Base-by-base conservation (phyloP, 495 filamentous ascomycete species). In the Schizothecium vesticola region DNA sequence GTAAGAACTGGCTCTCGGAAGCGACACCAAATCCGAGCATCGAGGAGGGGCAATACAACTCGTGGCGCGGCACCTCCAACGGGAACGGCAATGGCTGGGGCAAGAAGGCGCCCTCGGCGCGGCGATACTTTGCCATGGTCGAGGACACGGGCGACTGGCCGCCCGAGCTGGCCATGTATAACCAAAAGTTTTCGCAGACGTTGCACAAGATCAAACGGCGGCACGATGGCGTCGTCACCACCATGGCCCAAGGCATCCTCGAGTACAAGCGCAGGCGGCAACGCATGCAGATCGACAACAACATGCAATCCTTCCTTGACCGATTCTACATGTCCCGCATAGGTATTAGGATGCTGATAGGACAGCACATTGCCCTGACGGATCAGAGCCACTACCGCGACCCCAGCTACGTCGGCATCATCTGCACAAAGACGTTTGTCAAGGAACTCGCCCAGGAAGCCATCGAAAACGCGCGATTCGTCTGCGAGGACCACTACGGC, bases 241-340 rank as follows among this genome's bases (percentile, higher is more conserved):
- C 96, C 24, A 83, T 86, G 84, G 95, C 95, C 9, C 96, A 98
- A 80, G 95, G 95, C 61, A 97, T 99, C 70, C 84, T 97, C 61
- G 95, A 99, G 80, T 99, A 96, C 84, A 99, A 99, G 80, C 91
- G 95, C 57, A 95, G 90, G 75, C 88, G 92, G 66, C 95, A 99
- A 83, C 88, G 95, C 57, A 94, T 98, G 90, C 96, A 98, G 76
- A 99, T 99, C 75, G 95, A 98, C 80, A 89, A 92, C 66, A 95
- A 92, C 64, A 97, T 99, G 62, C 95, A 99, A 76, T 87, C 90
- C 62, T 99, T 99, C 81, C 88, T 99, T 66, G 95, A 99, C 80
- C 91, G 95, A 62, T 99, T 99, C 77, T 99, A 99, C 83, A 99
- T 99, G 95, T 97, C 93, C 36, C 93, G 95, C n/a, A 99, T 99